Evolutionary conservation across 805 yeast genomes (phyloP), one percentile per base, ranked within the genome.

Genomic region (Candida ficus): DNA sequence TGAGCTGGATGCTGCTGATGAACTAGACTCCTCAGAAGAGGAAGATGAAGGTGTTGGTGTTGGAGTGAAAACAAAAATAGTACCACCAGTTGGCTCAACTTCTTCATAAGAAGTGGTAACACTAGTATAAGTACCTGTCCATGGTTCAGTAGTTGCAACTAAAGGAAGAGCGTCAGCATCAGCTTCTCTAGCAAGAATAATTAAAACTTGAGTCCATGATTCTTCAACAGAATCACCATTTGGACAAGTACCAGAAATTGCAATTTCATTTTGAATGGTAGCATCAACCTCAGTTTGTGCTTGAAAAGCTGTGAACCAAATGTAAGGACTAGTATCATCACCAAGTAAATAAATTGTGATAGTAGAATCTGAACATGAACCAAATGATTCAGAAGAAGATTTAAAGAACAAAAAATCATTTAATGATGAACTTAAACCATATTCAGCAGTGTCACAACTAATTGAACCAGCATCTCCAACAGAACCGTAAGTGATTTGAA

Each of bases 381-480:
- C 36, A 30, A 51, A 39, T 14, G 44, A 36, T 16, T 29, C 31
- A 17, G 29, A 8, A 33, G 42, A 47, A 3, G 45, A 39, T 7
- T 40, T 38, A 18, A 69, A 67, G 17, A 62, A 57, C 29, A 52
- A 46, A 60, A 63, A 66, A 36, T 59, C 64, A 41, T 67, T 67
- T 37, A 57, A 57, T 13, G 53, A 45, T 27, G 53, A 52, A 4
- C 67, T 44, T 5, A 52, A 29, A 28, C 44, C 48, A 7, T 52
- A 44, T 28, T 50, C 47, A 9, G 47, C 30, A n/a, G 22, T 11
- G 16, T 46, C 47, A 45, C 62, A 56, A 30, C 45, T 47, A 25
- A 56, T 44, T 12, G n/a, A 21, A 18, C 58, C 57, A 22, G 46
- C 22, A 9, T 46, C 52, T 9, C 31, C 42, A 14, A 23, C 22